These are phyloP conservation scores for Climacium dendroides DNA, from an alignment of 225 moss, liverwort and hornwort genomes.

Conservation along the genomic window DNA sequence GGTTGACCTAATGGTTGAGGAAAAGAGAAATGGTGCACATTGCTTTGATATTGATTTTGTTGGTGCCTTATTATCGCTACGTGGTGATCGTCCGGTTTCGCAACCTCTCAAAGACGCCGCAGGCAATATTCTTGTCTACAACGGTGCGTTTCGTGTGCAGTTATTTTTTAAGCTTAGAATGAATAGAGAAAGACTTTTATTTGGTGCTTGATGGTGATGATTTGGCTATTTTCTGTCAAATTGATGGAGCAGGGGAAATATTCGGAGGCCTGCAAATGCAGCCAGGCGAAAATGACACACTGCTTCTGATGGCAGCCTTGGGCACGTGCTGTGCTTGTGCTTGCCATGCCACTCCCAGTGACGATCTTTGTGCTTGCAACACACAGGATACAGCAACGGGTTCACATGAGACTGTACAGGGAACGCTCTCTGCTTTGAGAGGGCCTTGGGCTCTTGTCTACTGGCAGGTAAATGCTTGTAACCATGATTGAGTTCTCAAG, in stretches of 20 bases:
- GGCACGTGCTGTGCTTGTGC: slow-evolving; percentile 19
- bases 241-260: slow-evolving; percentile 56
- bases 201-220: neutral
- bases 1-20: neutral
- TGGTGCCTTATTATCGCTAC: slow-evolving; percentile 72
- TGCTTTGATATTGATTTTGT: slow-evolving; percentile 44
- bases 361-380: slow-evolving; percentile 26
- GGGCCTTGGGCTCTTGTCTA: slow-evolving; percentile 95
- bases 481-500: neutral
- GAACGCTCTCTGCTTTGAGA: slow-evolving; percentile 55
- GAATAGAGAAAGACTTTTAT: neutral
- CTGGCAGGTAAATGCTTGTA: slow-evolving; percentile 61
- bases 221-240: neutral
- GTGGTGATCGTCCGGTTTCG: slow-evolving; percentile 51
- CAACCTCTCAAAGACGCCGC: slow-evolving; percentile 62
- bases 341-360: slow-evolving; percentile 18
- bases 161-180: neutral
- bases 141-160: slow-evolving; percentile 33
- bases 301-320: slow-evolving; percentile 34
- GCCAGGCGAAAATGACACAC: slow-evolving; percentile 53
- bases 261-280: slow-evolving; percentile 72
- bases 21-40: neutral
- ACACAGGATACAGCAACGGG: neutral
- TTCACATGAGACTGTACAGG: slow-evolving; percentile 44
- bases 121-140: slow-evolving; percentile 75